A percentile compares a stretch with the other conserved stretches of the same genome.
phyloP scores from a whole-genome alignment of 176 grass and related monocot species.

The Leersia perrieri region DNA sequence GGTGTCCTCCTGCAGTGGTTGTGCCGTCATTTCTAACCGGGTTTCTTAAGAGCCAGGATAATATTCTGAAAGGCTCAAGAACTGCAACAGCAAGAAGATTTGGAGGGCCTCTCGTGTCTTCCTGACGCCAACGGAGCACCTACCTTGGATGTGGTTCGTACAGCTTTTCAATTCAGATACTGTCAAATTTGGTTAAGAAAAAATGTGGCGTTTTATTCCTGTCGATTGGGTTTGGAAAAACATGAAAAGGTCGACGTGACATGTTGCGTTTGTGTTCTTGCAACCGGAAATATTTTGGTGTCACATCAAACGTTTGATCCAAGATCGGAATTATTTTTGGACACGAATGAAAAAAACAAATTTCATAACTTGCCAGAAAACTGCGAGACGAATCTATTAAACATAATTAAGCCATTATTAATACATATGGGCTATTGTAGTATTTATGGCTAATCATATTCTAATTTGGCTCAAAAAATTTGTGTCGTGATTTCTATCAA shows the following conservation, averaged over 20 bases:
- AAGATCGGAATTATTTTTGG: too few species aligned
- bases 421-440: too few species aligned
- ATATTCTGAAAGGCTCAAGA: neutral
- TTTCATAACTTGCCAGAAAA: too few species aligned
- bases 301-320: too few species aligned
- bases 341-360: too few species aligned
- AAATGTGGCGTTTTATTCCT: neutral
- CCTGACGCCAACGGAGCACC: conserved; percentile 16
- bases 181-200: neutral
- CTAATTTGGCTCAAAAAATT: too few species aligned
- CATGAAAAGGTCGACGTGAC: too few species aligned
- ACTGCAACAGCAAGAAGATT: neutral
- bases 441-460: too few species aligned
- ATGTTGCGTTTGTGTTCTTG: neutral
- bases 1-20: neutral
- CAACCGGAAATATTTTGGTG: neutral
- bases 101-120: neutral
- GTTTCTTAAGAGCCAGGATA: conserved; percentile 4
- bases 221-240: neutral
- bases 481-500: too few species aligned
- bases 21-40: conserved; percentile 24
- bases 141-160: conserved; percentile 10
- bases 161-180: neutral
- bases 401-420: too few species aligned
- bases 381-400: too few species aligned